Conservation (phyloP, 148 eudicot species). For the Rhododendron ovatum region DNA sequence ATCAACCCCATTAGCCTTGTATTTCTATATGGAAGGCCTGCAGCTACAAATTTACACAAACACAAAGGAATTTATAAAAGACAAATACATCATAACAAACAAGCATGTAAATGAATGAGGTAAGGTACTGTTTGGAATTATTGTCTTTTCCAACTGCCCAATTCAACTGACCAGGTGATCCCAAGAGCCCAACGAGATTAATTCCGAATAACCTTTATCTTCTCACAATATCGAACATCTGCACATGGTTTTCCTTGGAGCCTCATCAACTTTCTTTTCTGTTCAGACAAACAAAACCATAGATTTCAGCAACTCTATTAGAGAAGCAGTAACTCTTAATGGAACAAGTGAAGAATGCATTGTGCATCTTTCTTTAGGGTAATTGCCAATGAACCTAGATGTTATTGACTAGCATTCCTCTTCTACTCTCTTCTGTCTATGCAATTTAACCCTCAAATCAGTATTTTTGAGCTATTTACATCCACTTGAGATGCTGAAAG, state of each 20-base stretch:
- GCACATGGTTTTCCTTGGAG: conserved; percentile 62
- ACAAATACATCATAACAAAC: not conserved
- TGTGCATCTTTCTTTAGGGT: not conserved
- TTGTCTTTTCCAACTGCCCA: conserved; percentile 15
- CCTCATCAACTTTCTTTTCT: conserved; percentile 88
- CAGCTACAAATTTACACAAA: conserved; percentile 22
- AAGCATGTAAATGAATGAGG: conserved; percentile 22
- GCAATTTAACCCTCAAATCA: not conserved
- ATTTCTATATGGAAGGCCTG: conserved; percentile 4
- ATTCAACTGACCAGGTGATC: conserved; percentile 19
- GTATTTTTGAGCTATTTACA: not conserved
- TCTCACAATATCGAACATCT: conserved; percentile 76
- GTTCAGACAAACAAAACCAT: conserved; percentile 21
- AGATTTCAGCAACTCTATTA: conserved; percentile 5
- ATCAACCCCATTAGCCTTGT: conserved; percentile 10
- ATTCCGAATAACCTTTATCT: conserved; percentile 5
- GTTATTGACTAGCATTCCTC: not conserved
- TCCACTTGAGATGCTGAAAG: not conserved
- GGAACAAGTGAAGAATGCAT: not conserved
- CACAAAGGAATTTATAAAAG: conserved; percentile 9
- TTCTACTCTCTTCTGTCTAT: not conserved
- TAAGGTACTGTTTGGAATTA: conserved; percentile 26
- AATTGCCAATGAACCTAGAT: not conserved
- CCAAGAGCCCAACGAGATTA: conserved; percentile 20
- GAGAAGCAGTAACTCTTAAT: not conserved